A percentile compares a stretch with the other conserved stretches of the same genome.
Evolutionary conservation across 257 asterid genomes (phyloP).

Genomic region (Scutellaria galericulata): DNA sequence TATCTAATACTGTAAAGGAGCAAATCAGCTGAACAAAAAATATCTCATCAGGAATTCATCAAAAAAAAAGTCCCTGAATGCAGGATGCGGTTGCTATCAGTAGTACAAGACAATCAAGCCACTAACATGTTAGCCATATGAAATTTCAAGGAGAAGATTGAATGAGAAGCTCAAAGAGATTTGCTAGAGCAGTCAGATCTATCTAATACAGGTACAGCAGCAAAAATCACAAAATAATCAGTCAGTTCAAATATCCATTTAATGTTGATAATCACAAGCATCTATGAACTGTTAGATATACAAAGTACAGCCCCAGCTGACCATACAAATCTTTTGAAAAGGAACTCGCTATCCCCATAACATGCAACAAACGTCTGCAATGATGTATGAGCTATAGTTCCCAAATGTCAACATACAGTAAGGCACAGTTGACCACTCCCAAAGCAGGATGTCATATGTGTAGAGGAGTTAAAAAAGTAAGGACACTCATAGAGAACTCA

Average conservation of each 20-base stretch:
- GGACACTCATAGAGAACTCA: constrained; percentile 28
- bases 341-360: no score
- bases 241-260: not conserved
- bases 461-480: constrained; percentile 26
- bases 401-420: constrained; percentile 22
- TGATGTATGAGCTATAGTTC: constrained; percentile 30
- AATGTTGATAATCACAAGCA: constrained; percentile 13
- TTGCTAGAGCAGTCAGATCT: constrained; percentile 2
- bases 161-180: constrained; percentile 21
- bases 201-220: not conserved
- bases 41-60: constrained; percentile 15
- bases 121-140: constrained; percentile 16
- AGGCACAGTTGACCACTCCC: constrained; percentile 5
- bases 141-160: constrained; percentile 4
- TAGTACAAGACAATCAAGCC: constrained; percentile 5
- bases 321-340: not conserved
- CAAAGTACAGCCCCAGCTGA: constrained; percentile 13
- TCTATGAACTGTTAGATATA: not conserved
- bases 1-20: constrained; percentile 21
- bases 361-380: no score
- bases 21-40: constrained; percentile 8
- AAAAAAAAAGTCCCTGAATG: constrained; percentile 1
- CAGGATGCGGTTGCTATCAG: constrained; percentile 9
- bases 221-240: not conserved
- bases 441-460: constrained; percentile 7